Base-by-base conservation (phyloP, 495 filamentous ascomycete species). In the Parachaetomium inaequale region DNA sequence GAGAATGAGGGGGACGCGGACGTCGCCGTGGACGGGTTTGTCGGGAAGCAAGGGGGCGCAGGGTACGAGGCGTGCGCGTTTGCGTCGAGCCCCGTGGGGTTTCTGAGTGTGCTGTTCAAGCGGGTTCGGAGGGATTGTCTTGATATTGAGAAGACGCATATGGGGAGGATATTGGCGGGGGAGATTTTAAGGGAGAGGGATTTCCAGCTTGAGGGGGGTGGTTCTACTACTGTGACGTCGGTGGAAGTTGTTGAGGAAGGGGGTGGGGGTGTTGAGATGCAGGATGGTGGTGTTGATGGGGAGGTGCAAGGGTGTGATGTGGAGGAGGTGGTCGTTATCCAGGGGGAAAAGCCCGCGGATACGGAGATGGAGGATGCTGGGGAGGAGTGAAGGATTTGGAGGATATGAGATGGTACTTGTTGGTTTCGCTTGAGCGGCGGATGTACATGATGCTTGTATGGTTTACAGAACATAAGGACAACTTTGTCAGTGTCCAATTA, bases 131-230 rank as follows among this genome's bases (percentile, higher is more conserved):
- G 78, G 42, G 78, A 83, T 32, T 79, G 79, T 32, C 67, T 80
- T 61, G 75, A 69, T 12, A 78, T 85, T 26, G 71, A 74, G 34
- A 80, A 76, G 71, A 84, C 83, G 10, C 83, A 87, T 57, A 65
- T 86, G 62, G 85, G 84, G 0, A 77, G 67, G 59, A 72, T 88
- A 19, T 64, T 66, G 55, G 38, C 43, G 55, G 79, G 78, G 2
- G 72, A 72, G 59, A 72, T 82, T 64, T 71, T 83, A 63, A 67
- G 51, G 51, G 62, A 63, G 58, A 55, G 58, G 63, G 66, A 75
- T 40, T 70, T 70, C n/a, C n/a, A n/a, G n/a, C n/a, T n/a, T 65
- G 58, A 38, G 46, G 32, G 26, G n/a, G 5, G 17, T 46, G 42
- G 19, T n/a, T n/a, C n/a, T n/a, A n/a, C n/a, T n/a, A n/a, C n/a